Base-by-base conservation (phyloP, 768 basidiomycete species). In the Xerocomus potaroensis region DNA sequence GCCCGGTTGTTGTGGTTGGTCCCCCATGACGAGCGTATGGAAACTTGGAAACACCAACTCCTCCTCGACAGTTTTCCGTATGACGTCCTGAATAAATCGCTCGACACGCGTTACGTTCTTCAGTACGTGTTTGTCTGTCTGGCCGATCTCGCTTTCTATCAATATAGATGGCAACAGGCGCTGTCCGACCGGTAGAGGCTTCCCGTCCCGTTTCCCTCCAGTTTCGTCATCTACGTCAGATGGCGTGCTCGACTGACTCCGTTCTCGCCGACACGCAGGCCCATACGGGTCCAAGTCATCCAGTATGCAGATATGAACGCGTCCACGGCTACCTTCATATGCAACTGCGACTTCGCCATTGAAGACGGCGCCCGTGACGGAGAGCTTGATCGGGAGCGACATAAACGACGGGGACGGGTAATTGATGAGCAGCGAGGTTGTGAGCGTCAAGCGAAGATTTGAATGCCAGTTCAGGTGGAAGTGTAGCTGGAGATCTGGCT, bases 21-120 rank as follows among this genome's bases (percentile, higher is more conserved):
- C 77, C 1, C 69, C 73, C 68, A 81, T 71, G 16, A 85, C 61
- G 47, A 83, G 59, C 0, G 92, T 94, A 69, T 94, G 91, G 66
- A 91, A 97, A 64, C 95, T 96, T 18, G 94, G 94, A 67, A 93
- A 97, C 5, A 96, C 91, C 15, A 97, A 75, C 68, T 96, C 94
- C 59, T 96, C 95, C 63, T 96, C 93, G 36, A 99, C 70, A 2
- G 92, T 94, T 65, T 90, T 97, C 50, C 95, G 79, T 50, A 97
- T 86, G 27, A 95, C 90, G 59, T 98, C 93, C 64, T 93, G 87
- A 41, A 98, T 91, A 66, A 97, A 97, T 27, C 85, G 75, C 67
- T 99, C 95, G 11, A 99, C 88, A 47, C 95, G 81, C 4, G 90
- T 91, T 21, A 97, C 95, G 55, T 98, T 97, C 68, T 93, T 90